These are phyloP conservation scores for Rhodamnia argentea DNA, from an alignment of 345 rosid species.

Conservation along the genomic window DNA sequence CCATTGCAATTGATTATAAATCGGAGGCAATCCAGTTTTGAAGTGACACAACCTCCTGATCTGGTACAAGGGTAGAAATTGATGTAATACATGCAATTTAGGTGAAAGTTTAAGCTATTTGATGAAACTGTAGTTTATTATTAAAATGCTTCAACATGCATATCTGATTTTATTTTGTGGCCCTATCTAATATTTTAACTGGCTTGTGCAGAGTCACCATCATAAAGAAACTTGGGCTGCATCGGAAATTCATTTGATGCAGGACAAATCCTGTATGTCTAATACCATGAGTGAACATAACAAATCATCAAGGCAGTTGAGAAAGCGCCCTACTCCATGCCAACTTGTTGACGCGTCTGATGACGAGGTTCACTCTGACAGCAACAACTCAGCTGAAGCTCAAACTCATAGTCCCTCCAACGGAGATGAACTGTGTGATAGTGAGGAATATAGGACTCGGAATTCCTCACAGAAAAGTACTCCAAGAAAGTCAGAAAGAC, in stretches of 20 bases:
- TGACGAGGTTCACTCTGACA: constrained; percentile 18
- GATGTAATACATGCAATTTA: neutral
- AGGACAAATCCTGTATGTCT: constrained; percentile 5
- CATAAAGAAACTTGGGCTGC: neutral
- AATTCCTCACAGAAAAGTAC: constrained; percentile 13
- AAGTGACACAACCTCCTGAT: neutral
- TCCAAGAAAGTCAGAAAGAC: constrained; percentile 25
- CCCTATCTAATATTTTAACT: neutral
- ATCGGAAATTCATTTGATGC: neutral
- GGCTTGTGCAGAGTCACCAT: neutral
- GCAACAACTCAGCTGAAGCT: constrained; percentile 11
- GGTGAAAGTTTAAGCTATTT: neutral
- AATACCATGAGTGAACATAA: constrained; percentile 8
- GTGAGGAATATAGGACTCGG: constrained; percentile 11
- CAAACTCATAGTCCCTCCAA: neutral
- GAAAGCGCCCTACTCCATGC: constrained; percentile 10
- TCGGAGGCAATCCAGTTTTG: neutral
- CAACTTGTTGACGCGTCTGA: constrained; percentile 25
- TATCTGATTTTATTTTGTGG: neutral
- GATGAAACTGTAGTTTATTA: neutral
- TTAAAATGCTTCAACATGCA: neutral
- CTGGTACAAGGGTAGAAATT: neutral
- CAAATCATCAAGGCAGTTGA: constrained; percentile 20
- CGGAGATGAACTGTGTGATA: constrained; percentile 9
- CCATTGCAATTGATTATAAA: neutral